Evolutionary conservation across 768 basidiomycete species (phyloP).

Genomic region (Fistulinella prunicolor): DNA sequence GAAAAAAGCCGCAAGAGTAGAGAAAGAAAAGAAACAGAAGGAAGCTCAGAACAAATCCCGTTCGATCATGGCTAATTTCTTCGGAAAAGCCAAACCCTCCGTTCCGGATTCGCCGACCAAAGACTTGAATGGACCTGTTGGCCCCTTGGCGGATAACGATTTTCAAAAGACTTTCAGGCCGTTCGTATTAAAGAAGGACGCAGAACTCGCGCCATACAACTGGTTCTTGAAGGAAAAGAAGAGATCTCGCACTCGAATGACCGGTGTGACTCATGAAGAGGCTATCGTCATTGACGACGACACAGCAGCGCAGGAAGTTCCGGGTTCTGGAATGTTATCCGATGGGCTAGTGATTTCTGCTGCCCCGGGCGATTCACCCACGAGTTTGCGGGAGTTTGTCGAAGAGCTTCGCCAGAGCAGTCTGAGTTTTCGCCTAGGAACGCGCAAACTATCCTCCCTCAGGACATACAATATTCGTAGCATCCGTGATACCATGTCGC

Average conservation of each 20-base stretch:
- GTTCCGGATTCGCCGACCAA: conserved; percentile 22
- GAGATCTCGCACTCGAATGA: conserved; percentile 17
- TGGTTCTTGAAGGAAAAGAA: conserved; percentile 49
- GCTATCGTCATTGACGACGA: conserved; percentile 61
- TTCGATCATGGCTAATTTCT: conserved; percentile 75
- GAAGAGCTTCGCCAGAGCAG: conserved; percentile 32
- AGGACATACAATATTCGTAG: conserved; percentile 32
- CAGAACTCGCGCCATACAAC: conserved; percentile 68
- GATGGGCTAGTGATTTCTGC: not conserved
- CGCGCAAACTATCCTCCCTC: conserved; percentile 19
- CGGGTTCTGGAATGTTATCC: conserved; percentile 7
- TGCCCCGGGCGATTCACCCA: not conserved
- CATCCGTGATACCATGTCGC: conserved; percentile 52
- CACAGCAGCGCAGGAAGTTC: conserved; percentile 9
- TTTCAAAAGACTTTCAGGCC: conserved; percentile 77
- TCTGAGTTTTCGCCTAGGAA: conserved; percentile 19
- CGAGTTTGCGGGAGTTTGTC: conserved; percentile 16
- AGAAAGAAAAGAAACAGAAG: conserved; percentile 69
- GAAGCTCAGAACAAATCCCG: conserved; percentile 71
- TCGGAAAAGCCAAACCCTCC: conserved; percentile 56
- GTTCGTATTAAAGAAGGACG: conserved; percentile 75
- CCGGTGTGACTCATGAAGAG: conserved; percentile 34
- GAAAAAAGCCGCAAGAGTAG: conserved; percentile 63
- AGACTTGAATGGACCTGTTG: conserved; percentile 25
- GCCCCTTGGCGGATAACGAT: conserved; percentile 49